A percentile compares a stretch with the other conserved stretches of the same genome.
Conservation (phyloP, 2,329 filamentous ascomycete species). For the Colletotrichum salicis region DNA sequence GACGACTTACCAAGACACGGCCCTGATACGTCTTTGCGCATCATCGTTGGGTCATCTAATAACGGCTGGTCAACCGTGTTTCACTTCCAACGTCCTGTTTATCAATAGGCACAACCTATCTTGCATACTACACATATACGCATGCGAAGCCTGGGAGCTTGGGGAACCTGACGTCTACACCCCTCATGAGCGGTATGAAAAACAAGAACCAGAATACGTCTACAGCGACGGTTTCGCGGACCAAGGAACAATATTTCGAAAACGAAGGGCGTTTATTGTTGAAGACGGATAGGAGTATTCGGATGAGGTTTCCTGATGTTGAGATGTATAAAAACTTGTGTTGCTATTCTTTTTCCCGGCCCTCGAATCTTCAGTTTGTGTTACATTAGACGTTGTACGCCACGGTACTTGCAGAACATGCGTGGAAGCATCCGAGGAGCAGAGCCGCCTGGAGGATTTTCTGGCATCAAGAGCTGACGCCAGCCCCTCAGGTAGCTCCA, state of each 20-base stretch:
- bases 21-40: slow-evolving; percentile 22
- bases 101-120: slow-evolving; percentile 22
- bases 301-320: slow-evolving; percentile 7
- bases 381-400: slow-evolving; percentile 19
- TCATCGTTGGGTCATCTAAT: slow-evolving; percentile 27
- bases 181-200: slow-evolving; percentile 27
- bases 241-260: slow-evolving; percentile 12
- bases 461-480: slow-evolving; percentile 27
- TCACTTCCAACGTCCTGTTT: slow-evolving; percentile 32
- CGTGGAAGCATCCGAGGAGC: slow-evolving; percentile 8
- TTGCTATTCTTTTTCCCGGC: background rate
- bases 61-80: slow-evolving; percentile 34
- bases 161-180: slow-evolving; percentile 19
- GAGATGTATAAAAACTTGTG: slow-evolving; percentile 19
- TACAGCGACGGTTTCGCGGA: slow-evolving; percentile 1
- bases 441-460: slow-evolving; percentile 13
- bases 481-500: background rate
- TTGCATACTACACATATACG: slow-evolving; percentile 32
- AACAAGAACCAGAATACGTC: slow-evolving; percentile 13
- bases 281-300: slow-evolving; percentile 28
- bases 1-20: background rate
- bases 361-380: background rate
- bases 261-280: slow-evolving; percentile 19
- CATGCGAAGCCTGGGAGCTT: slow-evolving; percentile 14
- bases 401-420: slow-evolving; percentile 8